Evolutionary conservation across 2,329 filamentous ascomycete genomes (phyloP), one percentile per base, ranked within the genome.

Genomic region (Exophiala sideris): DNA sequence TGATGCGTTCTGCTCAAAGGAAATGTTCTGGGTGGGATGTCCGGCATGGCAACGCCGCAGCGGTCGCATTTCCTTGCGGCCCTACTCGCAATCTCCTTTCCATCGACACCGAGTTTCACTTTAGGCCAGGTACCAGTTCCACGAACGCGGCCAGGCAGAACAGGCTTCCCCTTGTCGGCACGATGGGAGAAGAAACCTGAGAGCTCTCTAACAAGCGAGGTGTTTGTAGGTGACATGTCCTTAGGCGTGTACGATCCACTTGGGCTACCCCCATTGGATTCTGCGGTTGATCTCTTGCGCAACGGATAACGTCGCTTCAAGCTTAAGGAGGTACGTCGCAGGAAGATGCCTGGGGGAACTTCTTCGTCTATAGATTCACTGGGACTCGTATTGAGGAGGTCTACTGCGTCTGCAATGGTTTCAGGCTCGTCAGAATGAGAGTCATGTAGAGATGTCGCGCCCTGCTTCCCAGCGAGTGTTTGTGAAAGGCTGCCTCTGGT

Each of bases 141-240:
- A 12, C 48, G 35, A 3, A 53, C 45, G 4, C 54, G 54, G 34
- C 52, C 50, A 21, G 52, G 53, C 3, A 58, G 45, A n/a, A 56
- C 39, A 24, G 5, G 45, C 35, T 55, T 62, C 34, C 29, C 52
- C 24, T 48, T 56, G 14, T 44, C 51, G 11, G 48, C 48, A n/a
- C 59, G 44, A 5, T 41, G 39, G 16, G 45, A 34, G 45, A 63
- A 59, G 56, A 63, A 62, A 14, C 39, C 33, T 8, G 60, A 58
- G 9, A 63, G 50, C 21, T 63, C 59, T 46, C 55, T 58, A 18
- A 57, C 32, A 40, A 60, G 50, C 10, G 50, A 48, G 8, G 52
- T 29, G 35, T 32, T 51, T 12, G 46, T 45, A 14, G 54, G 45
- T 10, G 29, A 24, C 11, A 47, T 52, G 18, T 52, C 53, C 20